Conservation (phyloP, 2,329 filamentous ascomycete genomes). For the Phialophora expanda region DNA sequence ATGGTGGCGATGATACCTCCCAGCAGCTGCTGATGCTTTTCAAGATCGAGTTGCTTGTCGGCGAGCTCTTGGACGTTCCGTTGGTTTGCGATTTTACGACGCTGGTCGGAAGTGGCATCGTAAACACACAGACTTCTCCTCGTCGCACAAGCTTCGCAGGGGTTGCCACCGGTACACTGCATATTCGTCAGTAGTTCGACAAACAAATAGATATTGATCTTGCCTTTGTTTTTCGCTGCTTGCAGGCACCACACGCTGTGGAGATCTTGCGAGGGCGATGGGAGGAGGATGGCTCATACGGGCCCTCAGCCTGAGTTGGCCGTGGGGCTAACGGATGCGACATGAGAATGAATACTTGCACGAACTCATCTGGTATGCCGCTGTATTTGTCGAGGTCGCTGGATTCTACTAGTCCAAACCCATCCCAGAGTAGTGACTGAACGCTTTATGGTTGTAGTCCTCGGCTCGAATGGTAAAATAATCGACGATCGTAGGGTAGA, state of each 20-base stretch:
- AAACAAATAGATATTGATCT: not conserved
- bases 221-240: conserved; percentile 39
- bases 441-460: not conserved
- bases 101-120: conserved; percentile 38
- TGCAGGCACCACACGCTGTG: conserved; percentile 39
- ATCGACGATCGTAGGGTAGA: not conserved
- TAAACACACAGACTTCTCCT: conserved; percentile 37
- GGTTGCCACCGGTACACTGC: conserved; percentile 37
- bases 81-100: conserved; percentile 39
- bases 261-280: conserved; percentile 38
- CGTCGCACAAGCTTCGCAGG: conserved; percentile 37
- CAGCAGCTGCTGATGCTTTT: conserved; percentile 35
- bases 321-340: conserved; percentile 38
- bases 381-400: not conserved
- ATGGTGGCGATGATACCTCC: conserved; percentile 39
- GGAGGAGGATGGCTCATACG: conserved; percentile 13
- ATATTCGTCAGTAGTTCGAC: not conserved
- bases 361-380: conserved; percentile 12
- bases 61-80: conserved; percentile 38
- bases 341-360: conserved; percentile 23
- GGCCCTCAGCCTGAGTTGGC: conserved; percentile 9
- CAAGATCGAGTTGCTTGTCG: conserved; percentile 32
- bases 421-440: not conserved
- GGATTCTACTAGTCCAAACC: conserved; percentile 3
- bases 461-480: not conserved